phyloP scores from a whole-genome alignment of 345 rosid species.

The Trapa bicornis region DNA sequence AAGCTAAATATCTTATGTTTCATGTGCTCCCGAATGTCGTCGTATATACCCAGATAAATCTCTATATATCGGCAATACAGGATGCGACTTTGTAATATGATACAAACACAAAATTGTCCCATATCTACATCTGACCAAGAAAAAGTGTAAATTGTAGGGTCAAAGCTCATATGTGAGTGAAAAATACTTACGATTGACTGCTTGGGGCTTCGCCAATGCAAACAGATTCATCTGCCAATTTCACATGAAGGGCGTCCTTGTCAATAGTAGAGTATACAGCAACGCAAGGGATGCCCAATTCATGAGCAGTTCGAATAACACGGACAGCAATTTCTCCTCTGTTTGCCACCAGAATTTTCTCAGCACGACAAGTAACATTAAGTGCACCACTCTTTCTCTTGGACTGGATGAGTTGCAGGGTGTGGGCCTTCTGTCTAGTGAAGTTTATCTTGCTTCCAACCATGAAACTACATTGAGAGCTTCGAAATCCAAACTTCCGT shows the following conservation, averaged over 20 bases:
- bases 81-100: background rate
- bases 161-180: background rate
- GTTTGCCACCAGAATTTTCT: conserved; percentile 86
- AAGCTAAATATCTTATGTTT: background rate
- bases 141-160: background rate
- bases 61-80: background rate
- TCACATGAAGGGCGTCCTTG: conserved; percentile 91
- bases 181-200: conserved; percentile 71
- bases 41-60: background rate
- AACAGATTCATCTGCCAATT: conserved; percentile 89
- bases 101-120: background rate
- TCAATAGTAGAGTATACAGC: conserved; percentile 94
- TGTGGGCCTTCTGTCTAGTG: conserved; percentile 34
- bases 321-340: conserved; percentile 98
- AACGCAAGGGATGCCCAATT: conserved; percentile 94
- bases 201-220: conserved; percentile 99
- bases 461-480: conserved; percentile 58
- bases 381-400: conserved; percentile 42
- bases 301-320: conserved; percentile 89
- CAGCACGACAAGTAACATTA: conserved; percentile 44
- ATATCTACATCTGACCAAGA: background rate
- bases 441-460: conserved; percentile 38
- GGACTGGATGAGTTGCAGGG: conserved; percentile 19
- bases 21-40: background rate
- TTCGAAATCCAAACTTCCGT: conserved; percentile 30